A percentile compares a stretch with the other conserved stretches of the same genome.
Evolutionary conservation across 139 green algal genomes (phyloP).

Genomic region (Chlamydomonas applanata): DNA sequence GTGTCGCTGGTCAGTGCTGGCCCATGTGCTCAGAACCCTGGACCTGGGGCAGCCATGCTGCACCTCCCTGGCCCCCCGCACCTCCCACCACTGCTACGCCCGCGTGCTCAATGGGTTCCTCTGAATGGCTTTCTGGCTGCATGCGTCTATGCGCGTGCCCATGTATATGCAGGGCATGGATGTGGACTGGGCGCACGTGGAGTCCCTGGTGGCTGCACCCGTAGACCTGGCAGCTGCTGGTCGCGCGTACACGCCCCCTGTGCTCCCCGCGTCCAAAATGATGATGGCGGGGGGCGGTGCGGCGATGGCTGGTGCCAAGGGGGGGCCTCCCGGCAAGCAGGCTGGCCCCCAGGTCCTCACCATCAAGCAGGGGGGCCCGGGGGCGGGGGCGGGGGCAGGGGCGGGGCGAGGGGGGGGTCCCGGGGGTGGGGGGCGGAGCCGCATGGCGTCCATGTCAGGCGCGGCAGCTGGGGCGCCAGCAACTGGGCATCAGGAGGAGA

Average conservation of each 20-base stretch:
- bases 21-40: too few relatives aligned
- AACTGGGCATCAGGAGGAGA: constrained; percentile 13
- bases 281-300: not conserved
- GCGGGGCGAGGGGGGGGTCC: not conserved
- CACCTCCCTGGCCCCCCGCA: too few relatives aligned
- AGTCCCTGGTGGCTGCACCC: not conserved
- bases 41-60: too few relatives aligned
- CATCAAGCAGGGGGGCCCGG: not conserved
- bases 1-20: too few relatives aligned
- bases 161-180: not conserved
- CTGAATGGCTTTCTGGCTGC: too few relatives aligned
- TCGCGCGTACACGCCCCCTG: constrained; percentile 5
- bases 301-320: not conserved
- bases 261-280: not conserved
- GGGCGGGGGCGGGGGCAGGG: not conserved
- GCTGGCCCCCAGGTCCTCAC: not conserved
- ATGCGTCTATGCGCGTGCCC: too few relatives aligned
- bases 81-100: too few relatives aligned
- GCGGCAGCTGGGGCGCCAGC: not conserved
- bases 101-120: too few relatives aligned
- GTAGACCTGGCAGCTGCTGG: constrained; percentile 2
- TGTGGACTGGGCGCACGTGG: constrained; percentile 4
- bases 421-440: too few relatives aligned
- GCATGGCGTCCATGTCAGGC: not conserved
- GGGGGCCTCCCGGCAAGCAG: not conserved